Evolutionary conservation across 2,329 filamentous ascomycete genomes (phyloP), one percentile per base, ranked within the genome.

Genomic region (Phaeosphaeria sp.): DNA sequence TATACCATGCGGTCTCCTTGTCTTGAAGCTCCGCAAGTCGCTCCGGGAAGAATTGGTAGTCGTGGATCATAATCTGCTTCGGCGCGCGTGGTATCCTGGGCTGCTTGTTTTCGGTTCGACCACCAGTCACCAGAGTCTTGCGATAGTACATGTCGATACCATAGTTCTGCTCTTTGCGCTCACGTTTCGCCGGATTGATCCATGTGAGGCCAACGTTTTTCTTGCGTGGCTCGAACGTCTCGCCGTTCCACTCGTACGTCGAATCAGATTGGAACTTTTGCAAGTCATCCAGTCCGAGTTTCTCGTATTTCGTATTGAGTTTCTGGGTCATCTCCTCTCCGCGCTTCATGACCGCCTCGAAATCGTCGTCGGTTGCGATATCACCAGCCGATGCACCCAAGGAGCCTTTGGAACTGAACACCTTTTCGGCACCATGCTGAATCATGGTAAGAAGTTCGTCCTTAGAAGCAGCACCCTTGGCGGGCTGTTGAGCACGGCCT

Each of bases 111-210:
- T 92, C 89, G 22, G 88, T 89, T 46, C 89, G 86, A 36, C 89
- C 87, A 77, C 92, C 88, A 52, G 91, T 95, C 68, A 91, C 91
- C 72, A 99, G 86, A 9, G 93, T 92, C 70, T 96, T 89, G 65
- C 94, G 90, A 80, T 98, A 99, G 80, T 99, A 99, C 78, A 97
- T 96, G 77, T 99, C 96, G 82, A 99, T 97, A 0, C 94, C 97
- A 76, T 99, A 99, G 5, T 92, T 93, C 75, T 97, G 93, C 74
- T 98, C 94, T 78, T 98, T 99, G 71, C 95, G 91, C 80, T 99
- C 96, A 78, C 95, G 93, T 83, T 99, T 99, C 17, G 94, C 89
- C 2, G 95, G 96, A 71, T 99, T 97, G 81, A 99, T 99, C 96
- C 96, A 99, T 72, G 84, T 93, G 64, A 97, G 86, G 49, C 92